Evolutionary conservation across 129 eudicot species (phyloP), one percentile per base, ranked within the genome.

Genomic region (Helianthus tuberosus): DNA sequence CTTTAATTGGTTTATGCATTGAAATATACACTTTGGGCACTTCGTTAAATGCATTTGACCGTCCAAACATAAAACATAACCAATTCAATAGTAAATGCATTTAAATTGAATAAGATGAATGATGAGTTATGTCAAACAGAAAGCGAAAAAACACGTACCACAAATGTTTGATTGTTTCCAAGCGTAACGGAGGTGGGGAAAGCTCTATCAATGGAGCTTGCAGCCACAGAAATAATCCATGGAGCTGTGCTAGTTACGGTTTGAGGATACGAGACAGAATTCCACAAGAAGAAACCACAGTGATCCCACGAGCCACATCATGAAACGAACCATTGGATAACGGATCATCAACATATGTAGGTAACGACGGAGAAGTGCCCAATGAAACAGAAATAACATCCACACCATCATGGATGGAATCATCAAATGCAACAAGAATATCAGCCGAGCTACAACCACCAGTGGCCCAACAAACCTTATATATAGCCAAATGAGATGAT

Each of bases 401-500:
- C 53, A 87, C 93, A 0, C 89, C 85, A 50, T 87, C 93, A n/a
- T 1, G 13, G 10, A 84, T 79, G 2, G 89, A 84, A 53, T 76
- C 87, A 63, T 87, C 93, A 44, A 87, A 66, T 14, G 89, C 93
- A 5, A 87, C 89, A 49, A 84, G 79, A 14, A 84, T 74, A 39
- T 87, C 92, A 36, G 83, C 86, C 0, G 81, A 71, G 78, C 77
- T 71, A 47, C 86, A 81, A 16, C 84, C 84, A 4, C 81, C 85
- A 23, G 70, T 72, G 17, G 81, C 64, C 93, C 93, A 88, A 61
- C 89, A 85, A 23, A 83, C 93, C 62, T 88, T 88, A 80, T 88
- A 88, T 27, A 85, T 58, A 12, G 93, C 87, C 36, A 88, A 20
- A 6, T 83, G 63, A 64, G 93, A 81, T 51, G 67, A 66, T 27